Percentiles rank a stretch among this genome's conserved stretches.
phyloP scores from a whole-genome alignment of 345 rosid genomes.

The Eutrema yunnanense region DNA sequence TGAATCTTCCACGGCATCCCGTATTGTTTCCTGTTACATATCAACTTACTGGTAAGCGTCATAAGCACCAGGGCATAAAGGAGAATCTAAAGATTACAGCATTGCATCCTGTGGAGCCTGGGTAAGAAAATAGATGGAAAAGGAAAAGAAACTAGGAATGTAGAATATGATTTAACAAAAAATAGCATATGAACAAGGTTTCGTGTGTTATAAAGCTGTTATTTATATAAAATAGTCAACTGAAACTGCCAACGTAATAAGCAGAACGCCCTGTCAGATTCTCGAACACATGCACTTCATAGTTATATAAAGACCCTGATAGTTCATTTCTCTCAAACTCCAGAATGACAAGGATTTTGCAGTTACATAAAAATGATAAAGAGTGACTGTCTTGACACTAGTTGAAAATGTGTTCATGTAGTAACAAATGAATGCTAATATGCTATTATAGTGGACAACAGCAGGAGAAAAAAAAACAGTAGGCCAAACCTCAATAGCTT shows the following conservation, averaged over 20 bases:
- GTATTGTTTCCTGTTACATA: constrained; percentile 69
- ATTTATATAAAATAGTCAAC: no score
- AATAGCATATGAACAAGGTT: neutral
- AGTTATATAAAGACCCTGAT: no score
- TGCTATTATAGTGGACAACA: neutral
- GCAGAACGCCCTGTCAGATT: no score
- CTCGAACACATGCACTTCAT: no score
- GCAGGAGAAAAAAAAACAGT: neutral
- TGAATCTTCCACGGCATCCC: constrained; percentile 91
- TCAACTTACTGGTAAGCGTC: constrained; percentile 9
- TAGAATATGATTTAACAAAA: neutral
- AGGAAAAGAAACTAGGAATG: neutral
- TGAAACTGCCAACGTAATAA: no score
- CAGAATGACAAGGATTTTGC: no score
- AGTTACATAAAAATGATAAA: neutral
- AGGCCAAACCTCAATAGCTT: constrained; percentile 82
- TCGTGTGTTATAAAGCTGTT: neutral
- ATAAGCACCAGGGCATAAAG: constrained; percentile 2
- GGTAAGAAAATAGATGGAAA: constrained; percentile 3
- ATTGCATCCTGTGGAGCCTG: neutral
- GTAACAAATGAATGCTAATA: constrained; percentile 3
- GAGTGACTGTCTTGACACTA: neutral
- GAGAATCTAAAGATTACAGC: neutral
- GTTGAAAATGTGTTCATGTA: neutral
- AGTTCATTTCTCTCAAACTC: no score